Evolutionary conservation across 768 basidiomycete species (phyloP).

Genomic region (Tricholoma flavovirens): DNA sequence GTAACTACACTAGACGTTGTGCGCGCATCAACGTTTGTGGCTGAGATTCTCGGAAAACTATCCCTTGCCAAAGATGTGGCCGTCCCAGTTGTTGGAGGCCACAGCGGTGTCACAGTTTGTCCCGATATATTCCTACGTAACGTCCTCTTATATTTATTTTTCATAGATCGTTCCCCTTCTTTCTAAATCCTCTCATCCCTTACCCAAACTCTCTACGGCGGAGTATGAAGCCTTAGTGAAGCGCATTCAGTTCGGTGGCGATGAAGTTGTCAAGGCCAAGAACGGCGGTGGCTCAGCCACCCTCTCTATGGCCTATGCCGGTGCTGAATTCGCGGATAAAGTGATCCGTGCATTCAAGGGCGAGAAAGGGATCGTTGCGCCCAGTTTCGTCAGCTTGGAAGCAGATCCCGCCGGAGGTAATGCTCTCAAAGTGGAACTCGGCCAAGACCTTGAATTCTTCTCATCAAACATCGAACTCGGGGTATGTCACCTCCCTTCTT

Average conservation of each 20-base stretch:
- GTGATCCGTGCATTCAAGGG: slow-evolving; percentile 81
- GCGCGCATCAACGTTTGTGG: slow-evolving; percentile 93
- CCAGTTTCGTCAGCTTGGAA: slow-evolving; percentile 76
- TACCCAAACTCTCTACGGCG: slow-evolving; percentile 52
- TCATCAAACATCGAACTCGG: slow-evolving; percentile 86
- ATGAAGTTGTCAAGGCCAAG: slow-evolving; percentile 98
- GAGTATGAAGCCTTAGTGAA: slow-evolving; percentile 60
- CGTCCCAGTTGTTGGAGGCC: slow-evolving; percentile 93
- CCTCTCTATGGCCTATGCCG: slow-evolving; percentile 95
- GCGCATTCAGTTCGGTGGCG: slow-evolving; percentile 93
- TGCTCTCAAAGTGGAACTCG: slow-evolving; percentile 76
- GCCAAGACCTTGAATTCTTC: slow-evolving; percentile 77
- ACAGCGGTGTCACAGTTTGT: slow-evolving; percentile 84
- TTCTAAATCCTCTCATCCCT: slow-evolving; percentile 79
- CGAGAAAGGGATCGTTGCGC: slow-evolving; percentile 81
- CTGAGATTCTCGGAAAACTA: slow-evolving; percentile 66
- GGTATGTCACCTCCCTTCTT: slow-evolving; percentile 34
- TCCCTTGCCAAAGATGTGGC: slow-evolving; percentile 54
- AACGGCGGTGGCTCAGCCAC: slow-evolving; percentile 91
- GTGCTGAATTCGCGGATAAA: slow-evolving; percentile 82
- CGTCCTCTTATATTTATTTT: neutral
- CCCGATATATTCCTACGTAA: neutral
- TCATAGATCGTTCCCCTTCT: slow-evolving; percentile 87
- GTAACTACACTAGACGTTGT: slow-evolving; percentile 98
- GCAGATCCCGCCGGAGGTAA: slow-evolving; percentile 68